Conservation (phyloP, 1,139 yeast species). For the Saccharomyces hybrid region DNA sequence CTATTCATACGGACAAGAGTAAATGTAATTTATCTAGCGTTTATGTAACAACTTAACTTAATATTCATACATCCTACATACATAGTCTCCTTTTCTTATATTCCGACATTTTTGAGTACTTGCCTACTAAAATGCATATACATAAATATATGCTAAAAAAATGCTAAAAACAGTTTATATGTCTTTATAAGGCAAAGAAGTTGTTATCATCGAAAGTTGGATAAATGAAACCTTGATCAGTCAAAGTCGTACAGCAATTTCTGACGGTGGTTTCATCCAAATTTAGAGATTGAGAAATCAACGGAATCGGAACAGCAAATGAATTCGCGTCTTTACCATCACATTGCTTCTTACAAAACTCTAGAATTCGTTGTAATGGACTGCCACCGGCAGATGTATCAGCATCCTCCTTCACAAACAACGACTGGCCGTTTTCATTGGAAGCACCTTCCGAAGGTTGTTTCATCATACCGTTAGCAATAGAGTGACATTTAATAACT, state of each 20-base stretch:
- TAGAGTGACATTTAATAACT: slow-evolving; percentile 57
- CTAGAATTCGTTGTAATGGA: slow-evolving; percentile 39
- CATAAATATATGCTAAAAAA: not conserved
- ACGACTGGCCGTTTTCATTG: slow-evolving; percentile 27
- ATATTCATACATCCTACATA: not conserved
- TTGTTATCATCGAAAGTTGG: slow-evolving; percentile 60
- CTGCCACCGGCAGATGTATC: slow-evolving; percentile 31
- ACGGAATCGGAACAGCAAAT: slow-evolving; percentile 64
- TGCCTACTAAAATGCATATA: not conserved
- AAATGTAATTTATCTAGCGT: not conserved
- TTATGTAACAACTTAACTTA: not conserved
- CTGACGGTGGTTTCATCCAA: slow-evolving; percentile 44
- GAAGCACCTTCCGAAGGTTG: slow-evolving; percentile 8
- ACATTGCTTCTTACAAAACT: slow-evolving; percentile 43
- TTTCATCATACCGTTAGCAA: slow-evolving; percentile 30
- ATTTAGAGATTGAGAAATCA: slow-evolving; percentile 49
- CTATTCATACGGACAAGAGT: slow-evolving; percentile 26
- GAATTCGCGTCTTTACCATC: slow-evolving; percentile 46
- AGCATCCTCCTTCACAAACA: slow-evolving; percentile 42
- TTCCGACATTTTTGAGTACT: not conserved
- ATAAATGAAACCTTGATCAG: slow-evolving; percentile 60
- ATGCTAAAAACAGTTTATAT: not conserved
- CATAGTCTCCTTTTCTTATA: not conserved
- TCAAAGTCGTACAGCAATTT: slow-evolving; percentile 44
- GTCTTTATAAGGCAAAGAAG: slow-evolving; percentile 43